phyloP scores from a whole-genome alignment of 2,329 filamentous ascomycete genomes.

The Sporothrix mexicana region DNA sequence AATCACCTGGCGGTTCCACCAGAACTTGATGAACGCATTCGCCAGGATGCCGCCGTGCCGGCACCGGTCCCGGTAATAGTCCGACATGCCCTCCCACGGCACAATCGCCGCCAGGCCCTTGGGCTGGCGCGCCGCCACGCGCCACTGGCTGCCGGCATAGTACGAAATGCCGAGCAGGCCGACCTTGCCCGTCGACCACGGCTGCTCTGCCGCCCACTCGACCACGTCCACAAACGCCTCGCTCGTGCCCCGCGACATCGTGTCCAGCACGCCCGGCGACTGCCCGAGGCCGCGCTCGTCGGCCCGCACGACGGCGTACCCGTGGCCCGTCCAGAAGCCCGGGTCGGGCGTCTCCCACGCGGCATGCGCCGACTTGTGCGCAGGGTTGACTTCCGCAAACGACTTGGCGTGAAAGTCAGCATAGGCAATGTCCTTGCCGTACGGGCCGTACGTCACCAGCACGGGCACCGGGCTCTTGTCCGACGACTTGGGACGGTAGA shows the following conservation, averaged over 20 bases:
- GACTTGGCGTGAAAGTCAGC: slow-evolving; percentile 47
- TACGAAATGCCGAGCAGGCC: too few relatives aligned
- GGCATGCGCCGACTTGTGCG: slow-evolving; percentile 59
- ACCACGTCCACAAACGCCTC: too few relatives aligned
- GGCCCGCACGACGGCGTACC: too few relatives aligned
- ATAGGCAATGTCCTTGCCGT: slow-evolving; percentile 9
- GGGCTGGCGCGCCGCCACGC: slow-evolving; percentile 54
- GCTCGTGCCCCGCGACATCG: too few relatives aligned
- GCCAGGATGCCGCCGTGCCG: slow-evolving; percentile 67
- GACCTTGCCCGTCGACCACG: too few relatives aligned
- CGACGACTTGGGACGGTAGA: not conserved
- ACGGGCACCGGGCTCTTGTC: not conserved
- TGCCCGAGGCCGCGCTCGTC: too few relatives aligned
- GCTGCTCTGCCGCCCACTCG: too few relatives aligned
- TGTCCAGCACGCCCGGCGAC: too few relatives aligned
- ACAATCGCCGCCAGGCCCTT: slow-evolving; percentile 55
- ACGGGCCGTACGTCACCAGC: not conserved
- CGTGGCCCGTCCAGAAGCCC: slow-evolving; percentile 59
- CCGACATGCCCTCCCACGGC: slow-evolving; percentile 60
- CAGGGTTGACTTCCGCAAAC: slow-evolving; percentile 58
- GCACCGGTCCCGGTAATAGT: slow-evolving; percentile 62
- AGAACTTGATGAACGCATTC: slow-evolving; percentile 64
- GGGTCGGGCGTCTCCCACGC: slow-evolving; percentile 67
- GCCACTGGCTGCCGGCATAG: slow-evolving; percentile 49
- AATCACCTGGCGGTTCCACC: slow-evolving; percentile 71